Percentiles rank a stretch among this genome's conserved stretches.
These are phyloP conservation scores for Trametes coccinea DNA, from an alignment of 768 basidiomycete genomes.

Conservation along the genomic window DNA sequence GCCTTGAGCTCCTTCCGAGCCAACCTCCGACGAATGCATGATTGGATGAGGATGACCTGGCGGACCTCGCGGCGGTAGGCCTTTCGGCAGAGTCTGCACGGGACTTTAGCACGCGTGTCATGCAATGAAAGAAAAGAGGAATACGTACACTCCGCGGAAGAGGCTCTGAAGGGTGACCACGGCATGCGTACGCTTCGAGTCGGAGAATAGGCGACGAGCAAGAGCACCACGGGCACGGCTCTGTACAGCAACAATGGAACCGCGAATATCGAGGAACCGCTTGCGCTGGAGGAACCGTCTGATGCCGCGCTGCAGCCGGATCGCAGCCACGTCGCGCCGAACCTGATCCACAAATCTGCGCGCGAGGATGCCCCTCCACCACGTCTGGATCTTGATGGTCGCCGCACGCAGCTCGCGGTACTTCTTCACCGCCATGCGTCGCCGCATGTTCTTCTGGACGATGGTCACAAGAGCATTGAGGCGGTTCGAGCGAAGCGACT, in stretches of 20 bases:
- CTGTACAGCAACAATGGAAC: conserved; percentile 73
- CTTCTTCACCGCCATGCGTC: conserved; percentile 78
- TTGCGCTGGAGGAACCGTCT: conserved; percentile 76
- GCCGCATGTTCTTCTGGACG: conserved; percentile 96
- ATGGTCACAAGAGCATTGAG: conserved; percentile 91
- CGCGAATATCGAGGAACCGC: conserved; percentile 61
- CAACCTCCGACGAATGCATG: conserved; percentile 84
- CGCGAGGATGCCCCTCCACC: conserved; percentile 91
- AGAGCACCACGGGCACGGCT: conserved; percentile 79
- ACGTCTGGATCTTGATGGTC: conserved; percentile 86
- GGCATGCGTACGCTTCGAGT: conserved; percentile 57
- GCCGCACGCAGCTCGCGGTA: conserved; percentile 71
- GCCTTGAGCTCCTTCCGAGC: conserved; percentile 84
- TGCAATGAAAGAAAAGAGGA: background rate
- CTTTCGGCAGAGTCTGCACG: conserved; percentile 53
- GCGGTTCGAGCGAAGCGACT: conserved; percentile 84
- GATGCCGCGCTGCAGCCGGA: conserved; percentile 70
- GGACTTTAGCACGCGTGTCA: conserved; percentile 5
- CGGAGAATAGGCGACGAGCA: conserved; percentile 58
- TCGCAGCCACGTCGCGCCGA: conserved; percentile 72
- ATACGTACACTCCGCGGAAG: conserved; percentile 82
- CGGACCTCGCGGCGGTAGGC: conserved; percentile 59
- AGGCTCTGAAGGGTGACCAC: conserved; percentile 79
- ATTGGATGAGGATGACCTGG: conserved; percentile 84
- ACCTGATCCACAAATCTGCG: conserved; percentile 67